Percentiles rank a stretch among this genome's conserved stretches.
phyloP scores from a whole-genome alignment of 1,139 yeast species.

The Sugiyamaella xylanicola region DNA sequence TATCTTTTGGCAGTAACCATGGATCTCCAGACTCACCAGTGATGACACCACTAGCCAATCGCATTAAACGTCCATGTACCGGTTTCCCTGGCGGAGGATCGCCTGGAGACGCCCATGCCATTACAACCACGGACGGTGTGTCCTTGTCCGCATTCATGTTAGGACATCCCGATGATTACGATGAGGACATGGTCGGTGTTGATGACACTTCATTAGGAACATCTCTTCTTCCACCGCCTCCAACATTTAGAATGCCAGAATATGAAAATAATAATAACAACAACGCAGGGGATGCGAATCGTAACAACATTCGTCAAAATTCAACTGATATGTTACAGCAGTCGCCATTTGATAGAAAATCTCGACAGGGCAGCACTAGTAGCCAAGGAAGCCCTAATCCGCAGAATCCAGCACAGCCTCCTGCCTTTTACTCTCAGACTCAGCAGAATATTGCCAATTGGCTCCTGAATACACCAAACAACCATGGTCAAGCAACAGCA shows the following conservation, averaged over 20 bases:
- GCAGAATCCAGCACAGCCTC: neutral
- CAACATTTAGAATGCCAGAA: constrained; percentile 10
- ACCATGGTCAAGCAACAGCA: neutral
- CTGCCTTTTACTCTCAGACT: constrained; percentile 2
- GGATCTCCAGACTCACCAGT: constrained; percentile 2
- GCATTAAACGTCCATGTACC: constrained; percentile 12
- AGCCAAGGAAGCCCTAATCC: constrained; percentile 8
- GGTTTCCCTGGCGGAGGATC: neutral
- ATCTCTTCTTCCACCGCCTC: constrained; percentile 11
- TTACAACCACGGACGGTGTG: neutral
- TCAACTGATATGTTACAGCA: neutral
- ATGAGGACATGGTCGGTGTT: constrained; percentile 9
- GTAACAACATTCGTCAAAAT: constrained; percentile 1
- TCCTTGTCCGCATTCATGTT: constrained; percentile 7
- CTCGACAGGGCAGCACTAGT: constrained; percentile 12
- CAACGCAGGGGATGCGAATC: no score
- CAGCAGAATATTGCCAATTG: constrained; percentile 19
- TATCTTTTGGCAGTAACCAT: constrained; percentile 17
- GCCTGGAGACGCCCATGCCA: constrained; percentile 4
- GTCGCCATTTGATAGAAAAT: constrained; percentile 8
- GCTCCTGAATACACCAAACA: constrained; percentile 16
- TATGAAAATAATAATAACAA: constrained; percentile 1
- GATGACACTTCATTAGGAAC: constrained; percentile 6
- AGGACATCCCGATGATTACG: constrained; percentile 14
- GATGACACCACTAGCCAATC: constrained; percentile 21